Evolutionary conservation across 495 filamentous ascomycete genomes (phyloP), one percentile per base, ranked within the genome.

Genomic region (Aspergillus sparsus): DNA sequence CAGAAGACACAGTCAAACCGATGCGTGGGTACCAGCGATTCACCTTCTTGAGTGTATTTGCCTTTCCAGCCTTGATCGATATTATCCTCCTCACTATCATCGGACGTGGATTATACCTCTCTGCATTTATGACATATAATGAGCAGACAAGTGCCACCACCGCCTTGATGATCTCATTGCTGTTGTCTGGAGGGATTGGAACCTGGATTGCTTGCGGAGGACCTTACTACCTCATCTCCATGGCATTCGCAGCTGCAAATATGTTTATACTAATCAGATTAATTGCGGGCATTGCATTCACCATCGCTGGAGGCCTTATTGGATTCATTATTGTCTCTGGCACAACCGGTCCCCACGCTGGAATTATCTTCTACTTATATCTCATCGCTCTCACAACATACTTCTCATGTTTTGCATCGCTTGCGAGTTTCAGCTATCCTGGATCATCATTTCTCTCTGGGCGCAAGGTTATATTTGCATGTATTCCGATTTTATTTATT

Each of bases 41-140:
- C 54, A 84, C 81, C 1, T 85, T 86, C 57, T 68, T 87, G 35
- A 80, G 82, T 67, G 80, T 86, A 13, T 87, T 86, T 63, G 82
- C 82, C 5, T 77, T 87, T 51, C 84, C 84, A 0, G 84, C 84
- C 11, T 66, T 87, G 53, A 76, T 87, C 36, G 84, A 87, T 68
- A 84, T 87, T 37, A 55, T 85, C 32, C 62, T 87, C 13, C 73
- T 86, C 12, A 83, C 83, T 3, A 74, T 82, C 37, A 81, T 78
- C 42, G 84, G 83, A 1, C 79, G 83, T 37, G 84, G 84, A 7
- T 68, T 87, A 5, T 87, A 85, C 58, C 71, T 87, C 2, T 85
- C 78, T 34, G 74, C 77, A 11, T 80, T 68, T 60, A 87, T 87
- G 84, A 71, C 70, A 0, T 53, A 64, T 10, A 64, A 72, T 18